phyloP scores from a whole-genome alignment of 495 filamentous ascomycete genomes.

The Hypoxylon lienhwacheense region DNA sequence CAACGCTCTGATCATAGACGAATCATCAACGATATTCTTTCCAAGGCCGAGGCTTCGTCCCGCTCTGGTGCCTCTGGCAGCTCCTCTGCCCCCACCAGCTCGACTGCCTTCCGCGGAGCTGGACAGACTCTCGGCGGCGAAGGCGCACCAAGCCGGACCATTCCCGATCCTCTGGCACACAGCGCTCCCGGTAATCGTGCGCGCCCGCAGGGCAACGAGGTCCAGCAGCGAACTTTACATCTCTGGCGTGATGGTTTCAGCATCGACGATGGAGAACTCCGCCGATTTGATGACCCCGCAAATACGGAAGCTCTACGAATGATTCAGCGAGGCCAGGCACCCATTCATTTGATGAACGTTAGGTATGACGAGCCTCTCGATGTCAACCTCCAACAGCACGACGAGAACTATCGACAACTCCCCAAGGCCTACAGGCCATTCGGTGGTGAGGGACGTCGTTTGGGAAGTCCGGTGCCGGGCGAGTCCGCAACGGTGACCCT shows the following conservation, averaged over 20 bases:
- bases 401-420: conserved; percentile 77
- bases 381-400: conserved; percentile 83
- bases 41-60: conserved; percentile 66
- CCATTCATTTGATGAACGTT: conserved; percentile 86
- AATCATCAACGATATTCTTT: conserved; percentile 75
- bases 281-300: conserved; percentile 82
- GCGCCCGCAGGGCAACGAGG: conserved; percentile 44
- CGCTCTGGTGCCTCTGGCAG: too few species aligned
- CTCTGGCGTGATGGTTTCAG: conserved; percentile 96
- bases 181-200: conserved; percentile 26
- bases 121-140: conserved; percentile 91
- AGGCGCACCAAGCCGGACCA: conserved; percentile 71
- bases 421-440: conserved; percentile 91
- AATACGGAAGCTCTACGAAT: conserved; percentile 79
- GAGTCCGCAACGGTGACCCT: conserved; percentile 42
- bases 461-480: conserved; percentile 90
- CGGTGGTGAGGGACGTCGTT: conserved; percentile 73
- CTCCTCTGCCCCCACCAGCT: conserved; percentile 54
- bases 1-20: conserved; percentile 61
- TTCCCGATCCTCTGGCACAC: conserved; percentile 64
- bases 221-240: conserved; percentile 68
- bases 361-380: conserved; percentile 82
- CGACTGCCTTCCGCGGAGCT: conserved; percentile 71
- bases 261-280: conserved; percentile 91
- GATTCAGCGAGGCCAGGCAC: conserved; percentile 85